Base-by-base conservation (phyloP, 208 protist species). In the Lotmaria passim region DNA sequence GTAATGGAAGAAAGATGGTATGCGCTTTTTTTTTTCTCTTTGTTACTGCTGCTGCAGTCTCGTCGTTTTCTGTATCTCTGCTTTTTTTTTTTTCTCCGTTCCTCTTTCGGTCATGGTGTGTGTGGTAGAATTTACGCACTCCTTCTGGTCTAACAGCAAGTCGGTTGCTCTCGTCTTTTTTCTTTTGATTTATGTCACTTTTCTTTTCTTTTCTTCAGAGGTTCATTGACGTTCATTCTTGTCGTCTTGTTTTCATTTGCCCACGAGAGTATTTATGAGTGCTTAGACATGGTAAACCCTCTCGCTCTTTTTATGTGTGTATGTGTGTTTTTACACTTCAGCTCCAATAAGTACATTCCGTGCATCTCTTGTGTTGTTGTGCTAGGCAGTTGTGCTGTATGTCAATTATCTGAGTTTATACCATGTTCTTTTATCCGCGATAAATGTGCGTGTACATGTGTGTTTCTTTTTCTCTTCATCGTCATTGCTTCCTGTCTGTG, bases 11-110 rank as follows among this genome's bases (percentile, higher is more conserved):
- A 31, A 51, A 28, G 41, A 11, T 51, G 7, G 53, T 43, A 43
- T 39, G 6, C 36, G 30, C n/a, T 59, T 41, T 56, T 52, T 48
- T 58, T 17, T 55, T 58, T 57, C 6, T 74, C n/a, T 74, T 33
- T 41, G 15, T 7, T 64, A 47, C 10, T 47, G 43, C 7, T 19
- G 43, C 4, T 8, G 17, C 7, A n/a, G n/a, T n/a, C n/a, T 59
- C 28, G 44, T 52, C 39, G 48, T 17, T 55, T 58, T 57, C 6
- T 74, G 12, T 74, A 39, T 39, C 36, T 39, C 12, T 39, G 8
- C 3, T 46, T 39, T 61, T 68, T 46, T 46, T 66, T 39, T 59
- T 52, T 46, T 60, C 4, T 38, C 11, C n/a, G 17, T 28, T 51
- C 48, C 21, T 12, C 11, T 70, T 19, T 14, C 46, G 7, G 55